Evolutionary conservation across 1,284 basidiomycete species (phyloP), one percentile per base, ranked within the genome.

Genomic region (Tilletiopsis washingtonensis): DNA sequence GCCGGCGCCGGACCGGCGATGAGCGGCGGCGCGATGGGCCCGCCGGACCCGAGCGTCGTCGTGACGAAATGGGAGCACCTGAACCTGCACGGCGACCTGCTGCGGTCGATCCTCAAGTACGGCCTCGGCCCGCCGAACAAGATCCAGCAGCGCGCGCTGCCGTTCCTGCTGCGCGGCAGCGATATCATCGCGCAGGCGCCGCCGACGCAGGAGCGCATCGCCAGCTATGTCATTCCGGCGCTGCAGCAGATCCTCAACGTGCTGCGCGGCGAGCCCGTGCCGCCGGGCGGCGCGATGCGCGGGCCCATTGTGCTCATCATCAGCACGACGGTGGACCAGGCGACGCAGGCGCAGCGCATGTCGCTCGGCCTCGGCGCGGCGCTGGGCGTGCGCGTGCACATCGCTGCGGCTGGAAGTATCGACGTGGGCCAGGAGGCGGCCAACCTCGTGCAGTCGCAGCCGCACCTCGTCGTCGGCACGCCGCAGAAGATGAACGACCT

Each of bases 141-240:
- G 78, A 94, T 97, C 57, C 93, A 98, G 75, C 90, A 93, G 71
- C 83, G 91, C 48, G 91, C 93, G 37, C 78, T 98, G 49, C 93
- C 93, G 1, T 96, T 94, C 76, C 83, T 98, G 55, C 79, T 97
- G 43, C 84, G 88, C 52, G 88, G 90, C 7, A 83, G 88, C 39
- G 94, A 98, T 67, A 93, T 97, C 65, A 96, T 98, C 62, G 91
- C 91, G 5, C 93, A 98, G 76, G 93, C 93, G 11, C 93, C 93
- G 39, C 91, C 93, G 0, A 97, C 93, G 0, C 93, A 97, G 74
- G 93, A 98, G 74, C 82, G 93, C 41, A 97, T 98, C 67, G 91
- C 93, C 26, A 89, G 90, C 49, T 98, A 98, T 69, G 64, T 71
- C 9, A 70, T 71, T 12, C 69, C 67, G 20, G 54, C 64, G 3